A percentile compares a stretch with the other conserved stretches of the same genome.
Evolutionary conservation across 192 early-diverging fungal genomes (phyloP).

Genomic region (Anaeromyces robustus): DNA sequence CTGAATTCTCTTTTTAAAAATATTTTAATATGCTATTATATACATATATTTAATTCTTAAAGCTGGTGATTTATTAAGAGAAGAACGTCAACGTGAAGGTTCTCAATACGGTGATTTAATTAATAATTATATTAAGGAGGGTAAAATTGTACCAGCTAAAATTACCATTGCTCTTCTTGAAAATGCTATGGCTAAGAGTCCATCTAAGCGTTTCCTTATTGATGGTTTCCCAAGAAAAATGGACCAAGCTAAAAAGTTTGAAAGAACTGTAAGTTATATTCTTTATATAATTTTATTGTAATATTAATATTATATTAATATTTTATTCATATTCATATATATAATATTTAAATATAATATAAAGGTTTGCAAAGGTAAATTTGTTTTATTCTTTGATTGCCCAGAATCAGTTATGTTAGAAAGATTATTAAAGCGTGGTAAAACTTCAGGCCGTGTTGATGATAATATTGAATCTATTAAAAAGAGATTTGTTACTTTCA

Average conservation of each 20-base stretch:
- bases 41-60: no score
- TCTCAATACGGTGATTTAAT: slow-evolving; percentile 87
- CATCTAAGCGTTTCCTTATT: slow-evolving; percentile 60
- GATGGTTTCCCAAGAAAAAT: slow-evolving; percentile 93
- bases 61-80: slow-evolving; percentile 91
- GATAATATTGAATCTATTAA: slow-evolving; percentile 93
- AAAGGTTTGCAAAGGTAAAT: slow-evolving; percentile 48
- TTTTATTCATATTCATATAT: no score
- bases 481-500: slow-evolving; percentile 81
- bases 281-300: slow-evolving; percentile 6
- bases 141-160: slow-evolving; percentile 88
- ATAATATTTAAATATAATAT: no score
- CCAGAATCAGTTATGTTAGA: slow-evolving; percentile 81
- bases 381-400: slow-evolving; percentile 88
- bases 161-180: slow-evolving; percentile 86
- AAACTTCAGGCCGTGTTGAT: slow-evolving; percentile 82
- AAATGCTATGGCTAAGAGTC: slow-evolving; percentile 58
- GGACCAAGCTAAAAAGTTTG: slow-evolving; percentile 87
- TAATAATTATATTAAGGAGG: slow-evolving; percentile 78
- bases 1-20: no score
- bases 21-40: no score
- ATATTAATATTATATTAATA: no score
- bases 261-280: slow-evolving; percentile 51
- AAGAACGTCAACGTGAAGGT: slow-evolving; percentile 62
- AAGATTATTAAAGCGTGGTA: slow-evolving; percentile 82